These are phyloP conservation scores for Candida sp. DNA, from an alignment of 1,139 yeast species.

Conservation along the genomic window DNA sequence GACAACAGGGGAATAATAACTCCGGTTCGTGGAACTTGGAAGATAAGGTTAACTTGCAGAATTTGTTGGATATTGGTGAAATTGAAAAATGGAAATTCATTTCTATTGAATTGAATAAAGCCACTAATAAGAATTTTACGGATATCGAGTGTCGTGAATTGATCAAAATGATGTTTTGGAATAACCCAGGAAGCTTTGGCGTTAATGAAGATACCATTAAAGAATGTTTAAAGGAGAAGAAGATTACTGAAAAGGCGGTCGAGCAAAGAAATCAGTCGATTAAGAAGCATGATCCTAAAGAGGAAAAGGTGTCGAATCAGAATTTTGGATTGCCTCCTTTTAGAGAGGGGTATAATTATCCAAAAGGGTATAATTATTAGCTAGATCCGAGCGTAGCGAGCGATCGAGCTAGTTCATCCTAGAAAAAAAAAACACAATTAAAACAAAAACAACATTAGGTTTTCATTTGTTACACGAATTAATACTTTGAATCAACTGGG, in stretches of 20 bases:
- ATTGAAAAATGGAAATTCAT: constrained; percentile 68
- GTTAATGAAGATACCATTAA: constrained; percentile 43
- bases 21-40: constrained; percentile 61
- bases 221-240: constrained; percentile 37
- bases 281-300: constrained; percentile 7
- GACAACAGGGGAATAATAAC: constrained; percentile 77
- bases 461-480: too few relatives aligned
- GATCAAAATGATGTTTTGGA: constrained; percentile 50
- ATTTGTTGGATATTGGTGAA: constrained; percentile 67
- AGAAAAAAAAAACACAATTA: too few relatives aligned
- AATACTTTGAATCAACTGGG: too few relatives aligned
- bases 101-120: constrained; percentile 57
- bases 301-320: constrained; percentile 4
- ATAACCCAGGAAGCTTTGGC: constrained; percentile 57
- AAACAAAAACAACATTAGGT: too few relatives aligned
- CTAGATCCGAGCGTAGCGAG: not conserved
- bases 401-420: too few relatives aligned
- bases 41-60: constrained; percentile 52
- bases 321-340: constrained; percentile 1
- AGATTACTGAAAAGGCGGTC: constrained; percentile 32
- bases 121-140: constrained; percentile 53
- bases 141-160: constrained; percentile 56
- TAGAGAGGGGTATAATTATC: constrained; percentile 1
- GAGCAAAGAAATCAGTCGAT: constrained; percentile 21
- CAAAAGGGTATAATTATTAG: constrained; percentile 1